Base-by-base conservation (phyloP, 352 stramenopile genomes). In the Blastocystis sp. region DNA sequence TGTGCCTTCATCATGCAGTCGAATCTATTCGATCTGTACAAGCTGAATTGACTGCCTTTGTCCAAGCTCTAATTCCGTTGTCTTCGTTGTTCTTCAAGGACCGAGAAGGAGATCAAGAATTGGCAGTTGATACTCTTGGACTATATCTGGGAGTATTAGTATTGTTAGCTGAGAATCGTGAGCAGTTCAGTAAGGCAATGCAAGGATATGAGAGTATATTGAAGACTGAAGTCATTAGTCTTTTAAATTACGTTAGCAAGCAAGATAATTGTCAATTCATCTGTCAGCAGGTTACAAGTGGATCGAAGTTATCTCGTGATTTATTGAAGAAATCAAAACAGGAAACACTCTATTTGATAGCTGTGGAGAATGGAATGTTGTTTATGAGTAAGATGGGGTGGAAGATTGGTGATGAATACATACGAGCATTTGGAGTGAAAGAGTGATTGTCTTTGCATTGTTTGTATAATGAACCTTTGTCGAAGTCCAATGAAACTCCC, bases 311-410 rank as follows among this genome's bases (percentile, higher is more conserved):
- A 12, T 61, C 54, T 32, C 19, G 19, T 32, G 54, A 35, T 35
- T 29, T 43, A 39, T 69, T 69, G 24, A n/a, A 21, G 16, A 39
- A 69, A 4, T 69, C 59, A 19, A 69, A 32, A 43, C 59, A 69
- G 59, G 39, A 69, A n/a, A 39, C 24, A 61, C 19, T 61, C 19
- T 58, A 27, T 19, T 21, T 56, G 29, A 61, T 80, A n/a, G 19
- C 52, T n/a, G 69, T 80, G 43, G 69, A 80, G 43, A 80, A 80
- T 61, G 69, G 69, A 37, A 63, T 80, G 69, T 37, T 80, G 49
- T 80, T 80, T 59, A 80, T 80, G 69, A 80, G 69, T 54, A 80
- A 80, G 42, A 80, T 80, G 69, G 69, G 69, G 1, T 80, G 69
- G 69, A 80, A 80, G 69, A 80, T 80, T 39, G 69, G 69, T 19